Conservation (phyloP, 2,329 filamentous ascomycete genomes). For the Tolypocladium amazonense region DNA sequence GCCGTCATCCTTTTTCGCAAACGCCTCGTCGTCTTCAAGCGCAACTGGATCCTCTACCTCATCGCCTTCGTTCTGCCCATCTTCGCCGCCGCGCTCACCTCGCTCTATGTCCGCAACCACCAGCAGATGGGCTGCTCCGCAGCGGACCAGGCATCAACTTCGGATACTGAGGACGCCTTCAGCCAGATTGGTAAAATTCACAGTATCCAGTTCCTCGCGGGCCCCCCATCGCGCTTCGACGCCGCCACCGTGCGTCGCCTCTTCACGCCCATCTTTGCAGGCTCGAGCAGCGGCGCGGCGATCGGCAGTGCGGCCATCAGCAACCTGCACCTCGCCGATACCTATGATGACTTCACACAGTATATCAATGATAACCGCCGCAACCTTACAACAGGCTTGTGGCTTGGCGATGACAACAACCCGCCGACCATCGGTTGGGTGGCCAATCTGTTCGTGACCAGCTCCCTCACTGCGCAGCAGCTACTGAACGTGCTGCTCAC, state of each 20-base stretch:
- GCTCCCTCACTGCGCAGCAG: slow-evolving; percentile 54
- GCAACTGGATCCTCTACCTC: slow-evolving; percentile 67
- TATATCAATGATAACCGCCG: slow-evolving; percentile 52
- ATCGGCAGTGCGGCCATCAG: slow-evolving; percentile 9
- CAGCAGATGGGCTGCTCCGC: slow-evolving; percentile 41
- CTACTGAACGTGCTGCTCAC: slow-evolving; percentile 54
- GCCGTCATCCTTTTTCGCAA: slow-evolving; percentile 67
- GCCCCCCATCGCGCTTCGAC: slow-evolving; percentile 26
- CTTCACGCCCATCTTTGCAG: slow-evolving; percentile 29
- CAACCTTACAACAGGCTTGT: slow-evolving; percentile 67
- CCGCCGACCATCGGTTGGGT: slow-evolving; percentile 61
- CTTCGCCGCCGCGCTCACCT: slow-evolving; percentile 67
- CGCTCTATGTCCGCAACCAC: slow-evolving; percentile 58
- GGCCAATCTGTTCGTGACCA: slow-evolving; percentile 48
- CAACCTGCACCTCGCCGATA: slow-evolving; percentile 46
- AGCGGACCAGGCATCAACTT: slow-evolving; percentile 32
- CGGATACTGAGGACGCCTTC: slow-evolving; percentile 25
- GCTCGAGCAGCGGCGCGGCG: slow-evolving; percentile 9
- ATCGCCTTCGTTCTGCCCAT: slow-evolving; percentile 70
- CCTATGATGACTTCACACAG: slow-evolving; percentile 55
- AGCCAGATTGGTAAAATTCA: slow-evolving; percentile 19
- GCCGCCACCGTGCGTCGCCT: slow-evolving; percentile 17
- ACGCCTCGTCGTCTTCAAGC: slow-evolving; percentile 62
- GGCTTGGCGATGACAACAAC: slow-evolving; percentile 51
- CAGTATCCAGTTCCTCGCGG: slow-evolving; percentile 17